Evolutionary conservation across 164 flowering plant genomes (phyloP).

Genomic region (Liquidambar formosana): DNA sequence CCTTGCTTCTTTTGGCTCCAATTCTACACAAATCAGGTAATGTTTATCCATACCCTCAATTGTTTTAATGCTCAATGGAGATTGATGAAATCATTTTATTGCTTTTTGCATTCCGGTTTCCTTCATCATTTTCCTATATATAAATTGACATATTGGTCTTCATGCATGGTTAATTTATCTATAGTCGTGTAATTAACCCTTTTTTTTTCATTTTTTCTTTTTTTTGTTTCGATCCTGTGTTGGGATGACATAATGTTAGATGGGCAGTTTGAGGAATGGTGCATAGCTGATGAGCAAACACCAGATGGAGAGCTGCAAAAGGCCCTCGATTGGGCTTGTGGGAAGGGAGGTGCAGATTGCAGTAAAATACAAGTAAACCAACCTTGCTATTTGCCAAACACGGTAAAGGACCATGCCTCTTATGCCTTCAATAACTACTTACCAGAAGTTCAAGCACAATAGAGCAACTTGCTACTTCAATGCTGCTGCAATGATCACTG

Average conservation of each 20-base stretch:
- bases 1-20: too few relatives aligned
- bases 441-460: conserved; percentile 41
- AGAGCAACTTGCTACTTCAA: conserved; percentile 51
- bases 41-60: neutral
- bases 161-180: too few relatives aligned
- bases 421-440: conserved; percentile 52
- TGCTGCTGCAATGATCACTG: conserved; percentile 44
- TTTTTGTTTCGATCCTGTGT: too few relatives aligned
- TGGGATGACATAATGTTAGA: too few relatives aligned
- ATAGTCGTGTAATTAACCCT: too few relatives aligned
- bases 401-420: conserved; percentile 50
- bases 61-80: conserved; percentile 5
- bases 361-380: conserved; percentile 31
- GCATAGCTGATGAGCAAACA: conserved; percentile 47
- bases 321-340: conserved; percentile 54
- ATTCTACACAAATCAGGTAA: conserved; percentile 13
- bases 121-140: too few relatives aligned
- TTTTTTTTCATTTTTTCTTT: too few relatives aligned
- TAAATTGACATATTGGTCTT: too few relatives aligned
- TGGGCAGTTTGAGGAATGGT: conserved; percentile 30
- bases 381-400: conserved; percentile 59
- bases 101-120: too few relatives aligned
- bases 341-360: conserved; percentile 47
- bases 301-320: conserved; percentile 41
- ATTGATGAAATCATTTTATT: too few relatives aligned